Evolutionary conservation across 2,329 filamentous ascomycete genomes (phyloP).

Genomic region (Chalaropsis thielavioides): DNA sequence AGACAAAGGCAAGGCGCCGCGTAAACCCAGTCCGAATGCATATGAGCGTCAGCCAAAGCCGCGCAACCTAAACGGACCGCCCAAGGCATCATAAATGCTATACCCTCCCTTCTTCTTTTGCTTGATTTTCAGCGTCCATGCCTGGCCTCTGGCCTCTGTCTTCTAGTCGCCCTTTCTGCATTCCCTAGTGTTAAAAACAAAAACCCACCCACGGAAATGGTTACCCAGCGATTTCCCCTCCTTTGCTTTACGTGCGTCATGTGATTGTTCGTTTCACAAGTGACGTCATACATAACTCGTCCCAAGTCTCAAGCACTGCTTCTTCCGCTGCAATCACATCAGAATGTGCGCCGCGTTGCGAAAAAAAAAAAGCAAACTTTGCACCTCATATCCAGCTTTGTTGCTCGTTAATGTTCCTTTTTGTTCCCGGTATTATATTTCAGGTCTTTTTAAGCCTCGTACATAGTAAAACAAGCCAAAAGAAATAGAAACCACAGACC

Average conservation of each 20-base stretch:
- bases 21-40: constrained; percentile 57
- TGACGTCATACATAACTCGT: no score
- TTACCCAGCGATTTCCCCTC: no score
- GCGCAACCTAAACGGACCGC: constrained; percentile 4
- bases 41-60: constrained; percentile 53
- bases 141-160: no score
- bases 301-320: no score
- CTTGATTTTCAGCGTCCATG: not conserved
- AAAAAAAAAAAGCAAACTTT: not conserved
- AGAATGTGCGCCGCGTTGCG: not conserved
- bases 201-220: no score
- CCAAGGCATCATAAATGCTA: not conserved
- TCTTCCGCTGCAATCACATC: no score
- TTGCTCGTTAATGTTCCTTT: not conserved
- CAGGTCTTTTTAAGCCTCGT: not conserved
- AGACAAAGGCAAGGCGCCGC: constrained; percentile 30
- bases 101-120: not conserved
- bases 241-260: no score
- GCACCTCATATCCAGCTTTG: not conserved
- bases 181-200: no score
- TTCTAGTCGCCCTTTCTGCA: no score
- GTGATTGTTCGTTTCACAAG: no score
- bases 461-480: not conserved
- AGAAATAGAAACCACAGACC: not conserved
- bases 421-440: not conserved